A percentile compares a stretch with the other conserved stretches of the same genome.
Conservation (phyloP, 202 grass and related monocot genomes). For the Eragrostis tef region DNA sequence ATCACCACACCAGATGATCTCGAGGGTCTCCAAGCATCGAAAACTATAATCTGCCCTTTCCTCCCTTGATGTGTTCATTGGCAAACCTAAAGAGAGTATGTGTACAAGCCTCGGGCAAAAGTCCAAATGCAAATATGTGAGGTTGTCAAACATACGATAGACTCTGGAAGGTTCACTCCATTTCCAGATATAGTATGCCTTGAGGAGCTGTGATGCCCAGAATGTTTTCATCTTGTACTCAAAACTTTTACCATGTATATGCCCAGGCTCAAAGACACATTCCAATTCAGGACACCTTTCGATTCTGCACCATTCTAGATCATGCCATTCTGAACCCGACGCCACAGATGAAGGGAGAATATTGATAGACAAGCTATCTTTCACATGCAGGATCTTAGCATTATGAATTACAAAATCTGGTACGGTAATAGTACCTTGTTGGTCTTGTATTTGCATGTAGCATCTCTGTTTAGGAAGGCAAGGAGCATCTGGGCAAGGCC, state of each 20-base stretch:
- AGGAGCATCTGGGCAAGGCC: background rate
- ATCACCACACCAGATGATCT: slow-evolving; percentile 16
- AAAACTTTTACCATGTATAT: too few relatives aligned
- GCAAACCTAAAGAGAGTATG: too few relatives aligned
- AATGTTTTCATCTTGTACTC: background rate
- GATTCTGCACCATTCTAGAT: background rate
- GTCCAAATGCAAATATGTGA: too few relatives aligned
- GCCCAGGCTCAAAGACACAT: background rate
- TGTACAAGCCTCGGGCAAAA: too few relatives aligned
- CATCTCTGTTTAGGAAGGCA: background rate
- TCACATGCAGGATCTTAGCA: background rate
- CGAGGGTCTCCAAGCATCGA: background rate
- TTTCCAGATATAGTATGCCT: background rate
- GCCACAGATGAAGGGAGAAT: background rate
- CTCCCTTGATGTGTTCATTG: too few relatives aligned
- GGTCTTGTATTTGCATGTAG: background rate
- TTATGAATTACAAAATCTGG: accelerated
- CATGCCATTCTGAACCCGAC: accelerated
- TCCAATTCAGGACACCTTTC: slow-evolving; percentile 4
- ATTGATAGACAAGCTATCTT: background rate
- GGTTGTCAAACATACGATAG: accelerated
- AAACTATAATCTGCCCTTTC: too few relatives aligned
- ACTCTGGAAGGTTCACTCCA: accelerated
- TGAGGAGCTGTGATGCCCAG: slow-evolving; percentile 1
- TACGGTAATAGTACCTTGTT: background rate